Evolutionary conservation across 805 yeast species (phyloP).

Genomic region (Pichia pseudocactophila): DNA sequence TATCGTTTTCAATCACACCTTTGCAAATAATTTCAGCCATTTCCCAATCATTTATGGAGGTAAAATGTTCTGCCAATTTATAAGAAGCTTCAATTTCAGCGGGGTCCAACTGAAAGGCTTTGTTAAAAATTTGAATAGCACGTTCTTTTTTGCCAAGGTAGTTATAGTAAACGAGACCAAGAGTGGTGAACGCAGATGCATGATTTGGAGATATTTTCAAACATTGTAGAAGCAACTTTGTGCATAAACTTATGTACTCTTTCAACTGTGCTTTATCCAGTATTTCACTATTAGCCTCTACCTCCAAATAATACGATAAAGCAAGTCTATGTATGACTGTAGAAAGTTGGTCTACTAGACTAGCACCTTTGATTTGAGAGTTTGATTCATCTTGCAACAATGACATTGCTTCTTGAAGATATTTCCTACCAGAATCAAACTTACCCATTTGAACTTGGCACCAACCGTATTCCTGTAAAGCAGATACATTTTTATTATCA

Average conservation of each 20-base stretch:
- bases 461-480: conserved; percentile 71
- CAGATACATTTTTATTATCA: conserved; percentile 47
- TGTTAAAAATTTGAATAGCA: conserved; percentile 79
- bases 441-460: conserved; percentile 51
- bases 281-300: conserved; percentile 11
- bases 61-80: conserved; percentile 60
- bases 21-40: conserved; percentile 67
- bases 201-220: conserved; percentile 53
- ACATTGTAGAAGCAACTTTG: conserved; percentile 41
- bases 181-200: conserved; percentile 74
- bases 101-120: conserved; percentile 81
- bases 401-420: conserved; percentile 36
- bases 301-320: conserved; percentile 41
- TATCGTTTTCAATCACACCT: conserved; percentile 56
- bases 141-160: conserved; percentile 50
- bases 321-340: conserved; percentile 67
- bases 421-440: conserved; percentile 41
- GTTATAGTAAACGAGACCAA: conserved; percentile 66
- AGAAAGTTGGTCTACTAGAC: conserved; percentile 50
- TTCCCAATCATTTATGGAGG: conserved; percentile 70
- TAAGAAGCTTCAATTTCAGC: conserved; percentile 69
- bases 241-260: background rate
- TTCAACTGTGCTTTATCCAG: background rate
- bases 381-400: conserved; percentile 1
- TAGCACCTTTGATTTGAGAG: conserved; percentile 19